Percentiles rank a stretch among this genome's conserved stretches.
phyloP scores from a whole-genome alignment of 768 basidiomycete species.

The Collybia mongolica region DNA sequence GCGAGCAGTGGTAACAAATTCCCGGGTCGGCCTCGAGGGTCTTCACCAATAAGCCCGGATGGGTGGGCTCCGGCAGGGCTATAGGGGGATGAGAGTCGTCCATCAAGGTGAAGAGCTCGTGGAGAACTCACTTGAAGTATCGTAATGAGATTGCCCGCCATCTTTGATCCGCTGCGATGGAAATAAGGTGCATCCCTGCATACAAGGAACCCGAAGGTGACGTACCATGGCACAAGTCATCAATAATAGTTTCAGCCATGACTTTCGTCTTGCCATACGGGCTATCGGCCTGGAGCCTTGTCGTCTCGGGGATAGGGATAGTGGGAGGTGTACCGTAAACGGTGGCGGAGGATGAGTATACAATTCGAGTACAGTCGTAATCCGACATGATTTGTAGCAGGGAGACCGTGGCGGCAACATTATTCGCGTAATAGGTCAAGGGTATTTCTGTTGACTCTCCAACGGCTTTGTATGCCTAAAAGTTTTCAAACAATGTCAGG shows the following conservation, averaged over 20 bases:
- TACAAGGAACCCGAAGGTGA: slow-evolving; percentile 11
- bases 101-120: neutral
- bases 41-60: slow-evolving; percentile 93
- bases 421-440: slow-evolving; percentile 90
- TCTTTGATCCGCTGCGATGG: slow-evolving; percentile 56
- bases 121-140: slow-evolving; percentile 87
- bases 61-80: slow-evolving; percentile 99
- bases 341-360: slow-evolving; percentile 98
- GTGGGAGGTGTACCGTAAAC: slow-evolving; percentile 93
- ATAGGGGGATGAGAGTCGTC: neutral
- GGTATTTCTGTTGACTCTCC: slow-evolving; percentile 96
- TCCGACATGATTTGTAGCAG: slow-evolving; percentile 87
- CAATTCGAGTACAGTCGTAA: slow-evolving; percentile 80
- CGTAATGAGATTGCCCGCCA: slow-evolving; percentile 88
- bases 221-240: slow-evolving; percentile 82
- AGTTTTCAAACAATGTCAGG: neutral
- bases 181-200: slow-evolving; percentile 1
- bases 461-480: slow-evolving; percentile 93
- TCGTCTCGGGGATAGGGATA: slow-evolving; percentile 93
- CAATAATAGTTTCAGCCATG: slow-evolving; percentile 87
- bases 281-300: slow-evolving; percentile 83
- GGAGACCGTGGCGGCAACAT: slow-evolving; percentile 84
- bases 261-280: slow-evolving; percentile 97
- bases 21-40: slow-evolving; percentile 92
- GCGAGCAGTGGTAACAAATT: slow-evolving; percentile 93